Conservation (phyloP, 805 yeast genomes). For the Suhomyces prunicola region DNA sequence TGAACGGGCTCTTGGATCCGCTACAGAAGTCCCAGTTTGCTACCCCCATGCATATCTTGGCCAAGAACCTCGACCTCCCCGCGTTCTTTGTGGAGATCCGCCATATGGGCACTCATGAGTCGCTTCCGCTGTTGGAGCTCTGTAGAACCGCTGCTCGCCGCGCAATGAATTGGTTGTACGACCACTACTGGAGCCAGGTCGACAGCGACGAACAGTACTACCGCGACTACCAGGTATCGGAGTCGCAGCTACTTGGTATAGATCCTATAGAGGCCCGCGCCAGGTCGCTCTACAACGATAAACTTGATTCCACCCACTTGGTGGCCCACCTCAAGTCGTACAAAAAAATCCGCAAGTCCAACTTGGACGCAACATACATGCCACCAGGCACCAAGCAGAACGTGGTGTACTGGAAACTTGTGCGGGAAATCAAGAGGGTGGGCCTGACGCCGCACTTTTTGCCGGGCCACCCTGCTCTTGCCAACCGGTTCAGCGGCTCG, state of each 20-base stretch:
- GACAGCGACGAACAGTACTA: slow-evolving; percentile 23
- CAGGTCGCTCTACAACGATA: neutral
- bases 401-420: slow-evolving; percentile 28
- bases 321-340: slow-evolving; percentile 37
- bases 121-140: slow-evolving; percentile 66
- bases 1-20: slow-evolving; percentile 88
- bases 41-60: slow-evolving; percentile 72
- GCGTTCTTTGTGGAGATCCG: slow-evolving; percentile 83
- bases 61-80: slow-evolving; percentile 67
- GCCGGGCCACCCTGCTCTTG: neutral
- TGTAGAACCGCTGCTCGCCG: slow-evolving; percentile 55
- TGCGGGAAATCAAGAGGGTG: slow-evolving; percentile 18
- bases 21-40: slow-evolving; percentile 77
- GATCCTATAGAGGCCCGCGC: slow-evolving; percentile 10
- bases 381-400: slow-evolving; percentile 2
- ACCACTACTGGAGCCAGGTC: slow-evolving; percentile 61
- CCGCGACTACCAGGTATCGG: slow-evolving; percentile 1
- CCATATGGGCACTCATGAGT: slow-evolving; percentile 89
- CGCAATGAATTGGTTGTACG: slow-evolving; percentile 74
- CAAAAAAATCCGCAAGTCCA: slow-evolving; percentile 48
- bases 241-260: neutral
- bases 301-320: slow-evolving; percentile 1
- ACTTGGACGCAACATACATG: slow-evolving; percentile 20
- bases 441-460: slow-evolving; percentile 1
- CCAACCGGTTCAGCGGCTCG: slow-evolving; percentile 1